Evolutionary conservation across 2,329 filamentous ascomycete species (phyloP).

Genomic region (Fusarium pseudocircinatum): DNA sequence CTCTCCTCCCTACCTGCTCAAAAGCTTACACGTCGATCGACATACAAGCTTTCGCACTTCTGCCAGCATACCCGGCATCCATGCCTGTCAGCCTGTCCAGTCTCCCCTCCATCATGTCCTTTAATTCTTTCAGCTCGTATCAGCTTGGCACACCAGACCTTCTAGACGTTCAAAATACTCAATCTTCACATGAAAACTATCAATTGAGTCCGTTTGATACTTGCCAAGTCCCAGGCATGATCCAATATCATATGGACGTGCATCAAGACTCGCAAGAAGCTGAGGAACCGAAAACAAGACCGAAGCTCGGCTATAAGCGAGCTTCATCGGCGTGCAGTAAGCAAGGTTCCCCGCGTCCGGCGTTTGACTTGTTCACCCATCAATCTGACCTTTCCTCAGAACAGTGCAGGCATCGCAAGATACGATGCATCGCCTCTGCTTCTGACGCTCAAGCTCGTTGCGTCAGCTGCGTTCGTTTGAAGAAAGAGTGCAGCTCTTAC

Average conservation of each 20-base stretch:
- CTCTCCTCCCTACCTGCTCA: not conserved
- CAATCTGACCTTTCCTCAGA: not conserved
- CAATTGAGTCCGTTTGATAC: not conserved
- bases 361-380: not conserved
- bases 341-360: not conserved
- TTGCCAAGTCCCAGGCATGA: not conserved
- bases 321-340: constrained; percentile 1
- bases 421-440: not conserved
- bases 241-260: not conserved
- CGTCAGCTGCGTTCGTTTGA: not conserved
- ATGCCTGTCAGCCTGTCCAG: not conserved
- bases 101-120: not conserved
- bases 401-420: not conserved
- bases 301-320: not conserved
- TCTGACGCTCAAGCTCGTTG: not conserved
- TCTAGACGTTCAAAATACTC: accelerated
- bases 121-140: not conserved
- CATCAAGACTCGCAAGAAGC: not conserved
- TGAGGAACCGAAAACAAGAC: not conserved
- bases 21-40: not conserved
- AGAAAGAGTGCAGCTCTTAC: not conserved
- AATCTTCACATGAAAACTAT: not conserved
- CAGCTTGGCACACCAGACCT: not conserved
- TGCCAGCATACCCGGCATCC: not conserved
- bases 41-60: not conserved